A percentile compares a stretch with the other conserved stretches of the same genome.
Evolutionary conservation across 2,329 filamentous ascomycete genomes (phyloP).

Genomic region (Talaromyces sp.): DNA sequence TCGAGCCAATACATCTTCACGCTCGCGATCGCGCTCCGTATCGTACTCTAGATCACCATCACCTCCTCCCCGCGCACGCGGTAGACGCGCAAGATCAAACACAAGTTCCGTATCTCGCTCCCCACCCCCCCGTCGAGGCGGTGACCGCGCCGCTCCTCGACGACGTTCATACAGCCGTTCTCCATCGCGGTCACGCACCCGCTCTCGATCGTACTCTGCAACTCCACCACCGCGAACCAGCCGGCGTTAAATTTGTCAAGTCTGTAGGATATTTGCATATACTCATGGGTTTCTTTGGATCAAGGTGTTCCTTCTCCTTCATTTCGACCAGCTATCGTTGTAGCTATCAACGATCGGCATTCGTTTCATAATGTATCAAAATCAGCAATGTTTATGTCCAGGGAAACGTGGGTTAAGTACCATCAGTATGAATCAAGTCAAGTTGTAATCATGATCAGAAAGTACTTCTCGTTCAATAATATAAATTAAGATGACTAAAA

Average conservation of each 20-base stretch:
- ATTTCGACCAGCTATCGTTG: neutral
- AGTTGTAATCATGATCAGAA: neutral
- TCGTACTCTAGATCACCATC: conserved; percentile 44
- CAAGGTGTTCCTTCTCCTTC: neutral
- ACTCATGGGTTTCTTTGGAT: conserved; percentile 1
- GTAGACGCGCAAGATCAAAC: conserved; percentile 25
- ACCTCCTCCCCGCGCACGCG: conserved; percentile 17
- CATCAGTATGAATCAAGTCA: neutral
- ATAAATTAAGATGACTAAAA: neutral
- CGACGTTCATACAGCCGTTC: conserved; percentile 44
- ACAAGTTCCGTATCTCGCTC: conserved; percentile 44
- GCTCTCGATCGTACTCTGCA: conserved; percentile 21
- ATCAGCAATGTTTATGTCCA: conserved; percentile 1
- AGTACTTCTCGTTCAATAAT: neutral
- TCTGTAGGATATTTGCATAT: conserved; percentile 9
- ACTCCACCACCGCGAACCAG: conserved; percentile 13
- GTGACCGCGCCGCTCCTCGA: conserved; percentile 10
- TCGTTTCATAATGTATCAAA: neutral
- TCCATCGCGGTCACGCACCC: conserved; percentile 21
- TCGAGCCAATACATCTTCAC: conserved; percentile 30
- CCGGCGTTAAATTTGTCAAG: neutral
- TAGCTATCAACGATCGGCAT: neutral
- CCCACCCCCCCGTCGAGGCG: conserved; percentile 23
- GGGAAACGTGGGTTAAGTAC: neutral
- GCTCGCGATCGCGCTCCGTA: conserved; percentile 29